phyloP scores from a whole-genome alignment of 106 monocot species.

The Iris macrosiphon region DNA sequence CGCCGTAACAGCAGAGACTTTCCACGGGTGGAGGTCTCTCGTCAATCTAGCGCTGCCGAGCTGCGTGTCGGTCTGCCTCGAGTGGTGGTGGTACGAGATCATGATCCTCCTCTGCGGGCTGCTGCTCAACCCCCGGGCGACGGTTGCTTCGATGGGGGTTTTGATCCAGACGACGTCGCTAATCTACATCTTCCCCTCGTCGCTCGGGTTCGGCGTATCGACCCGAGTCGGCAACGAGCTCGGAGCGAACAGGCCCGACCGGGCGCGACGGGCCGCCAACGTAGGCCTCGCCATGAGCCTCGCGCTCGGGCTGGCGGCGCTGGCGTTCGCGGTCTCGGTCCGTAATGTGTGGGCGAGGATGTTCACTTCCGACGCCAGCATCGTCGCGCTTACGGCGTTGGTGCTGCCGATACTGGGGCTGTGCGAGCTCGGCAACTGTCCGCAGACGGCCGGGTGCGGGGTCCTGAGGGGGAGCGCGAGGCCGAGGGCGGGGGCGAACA shows the following conservation, averaged over 20 bases:
- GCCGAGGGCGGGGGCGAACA: conserved; percentile 26
- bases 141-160: conserved; percentile 37
- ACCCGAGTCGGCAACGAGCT: conserved; percentile 57
- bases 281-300: conserved; percentile 28
- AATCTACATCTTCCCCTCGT: conserved; percentile 62
- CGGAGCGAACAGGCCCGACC: conserved; percentile 41
- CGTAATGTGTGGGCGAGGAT: conserved; percentile 44
- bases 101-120: conserved; percentile 44
- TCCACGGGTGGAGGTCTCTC: conserved; percentile 18
- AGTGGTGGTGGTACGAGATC: conserved; percentile 98
- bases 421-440: conserved; percentile 55
- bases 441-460: conserved; percentile 43
- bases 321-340: conserved; percentile 30
- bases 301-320: conserved; percentile 25
- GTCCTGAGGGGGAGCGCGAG: conserved; percentile 36
- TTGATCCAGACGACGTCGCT: conserved; percentile 49
- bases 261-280: conserved; percentile 25
- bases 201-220: conserved; percentile 42
- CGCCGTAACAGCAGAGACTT: conserved; percentile 4
- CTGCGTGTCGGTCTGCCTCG: conserved; percentile 49
- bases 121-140: conserved; percentile 14
- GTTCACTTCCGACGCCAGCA: conserved; percentile 35
- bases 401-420: conserved; percentile 45
- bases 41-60: conserved; percentile 19
- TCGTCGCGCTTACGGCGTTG: conserved; percentile 25